Evolutionary conservation across 2,329 filamentous ascomycete genomes (phyloP), one percentile per base, ranked within the genome.

Genomic region (Berkeleyomyces basicola): DNA sequence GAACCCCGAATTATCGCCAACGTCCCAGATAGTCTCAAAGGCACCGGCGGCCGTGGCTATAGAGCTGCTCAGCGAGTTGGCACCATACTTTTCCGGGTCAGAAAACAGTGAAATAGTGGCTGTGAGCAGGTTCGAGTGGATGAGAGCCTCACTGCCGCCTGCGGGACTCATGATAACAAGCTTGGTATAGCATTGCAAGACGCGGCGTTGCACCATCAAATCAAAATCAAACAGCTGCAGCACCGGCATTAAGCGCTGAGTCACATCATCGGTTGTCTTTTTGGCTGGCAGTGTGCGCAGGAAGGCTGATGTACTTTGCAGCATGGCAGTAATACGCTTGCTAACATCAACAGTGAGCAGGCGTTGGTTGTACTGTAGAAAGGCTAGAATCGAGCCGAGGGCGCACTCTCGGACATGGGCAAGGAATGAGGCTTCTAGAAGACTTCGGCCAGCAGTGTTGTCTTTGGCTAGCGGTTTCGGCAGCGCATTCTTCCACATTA

Each of bases 401-500:
- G 93, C 91, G 71, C 92, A 97, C 74, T 99, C 93, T 69, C 93
- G 82, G 16, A 99, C 92, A 72, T 99, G 93, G 0, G 91, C 87
- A 14, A 99, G 78, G 70, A 96, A 99, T 44, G 90, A 95, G 3
- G 92, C 84, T 71, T 99, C 95, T 6, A 97, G 77, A 59, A 90
- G 80, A 66, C 88, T 92, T 61, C 91, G 83, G 66, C 92, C 85
- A 0, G 86, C 83, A 59, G 90, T 89, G 67, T 93, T 95, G 67
- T 97, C 92, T 71, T 90, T 95, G 42, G 90, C 86, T n/a, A 97
- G 74, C 4, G 95, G 92, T 70, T 95, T 96, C 0, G 95, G 92
- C 9, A 99, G 79, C 0, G 93, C 92, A 72, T 97, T 99, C 73
- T 96, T 96, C 93, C 93, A 99, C 5, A 99, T 77, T 7, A 99